Base-by-base conservation (phyloP, 805 yeast genomes). In the Jamesozyma jinghongensis region DNA sequence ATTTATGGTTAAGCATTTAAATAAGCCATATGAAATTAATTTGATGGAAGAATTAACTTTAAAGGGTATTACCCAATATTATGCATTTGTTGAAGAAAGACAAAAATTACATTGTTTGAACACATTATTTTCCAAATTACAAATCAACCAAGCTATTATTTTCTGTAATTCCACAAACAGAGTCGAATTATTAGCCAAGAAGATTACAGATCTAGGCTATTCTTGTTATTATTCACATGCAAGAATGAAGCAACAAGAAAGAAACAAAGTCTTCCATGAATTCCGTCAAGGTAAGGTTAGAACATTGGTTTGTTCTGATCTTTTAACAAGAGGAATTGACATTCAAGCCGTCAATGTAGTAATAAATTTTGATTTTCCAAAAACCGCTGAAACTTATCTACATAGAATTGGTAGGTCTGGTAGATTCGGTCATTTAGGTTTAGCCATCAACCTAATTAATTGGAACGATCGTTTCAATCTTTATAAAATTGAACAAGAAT, bases 321-420 rank as follows among this genome's bases (percentile, higher is more conserved):
- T 92, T 47, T 75, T 92, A 49, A 90, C 97, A 25, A 84, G 97
- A 73, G 97, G 98, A 75, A 92, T 92, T 56, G 98, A 92, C 73
- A 90, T 92, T 55, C 97, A 92, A 67, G 97, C 97, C 5, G 98
- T 92, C 49, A 92, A 92, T 60, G 97, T 92, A 36, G 98, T 92
- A 37, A 85, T 92, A 56, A 92, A 92, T 69, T 92, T 92, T 62
- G 98, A 92, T 65, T 92, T 92, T 81, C 98, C 98, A 46, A 90
- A 90, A 65, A 86, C 82, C 40, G 97, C 97, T 6, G 98, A 92
- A 65, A 92, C 97, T 32, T 92, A 92, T 62, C 74, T 92, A 54
- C 98, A 92, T 69, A 84, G 97, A 74, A 92, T 90, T 54, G 97
- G 97, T 74, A 86, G 98, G 72, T 87, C 97, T 6, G 97, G 98